Evolutionary conservation across 139 green algal species (phyloP), one percentile per base, ranked within the genome.

Genomic region (Chlorella sp.): DNA sequence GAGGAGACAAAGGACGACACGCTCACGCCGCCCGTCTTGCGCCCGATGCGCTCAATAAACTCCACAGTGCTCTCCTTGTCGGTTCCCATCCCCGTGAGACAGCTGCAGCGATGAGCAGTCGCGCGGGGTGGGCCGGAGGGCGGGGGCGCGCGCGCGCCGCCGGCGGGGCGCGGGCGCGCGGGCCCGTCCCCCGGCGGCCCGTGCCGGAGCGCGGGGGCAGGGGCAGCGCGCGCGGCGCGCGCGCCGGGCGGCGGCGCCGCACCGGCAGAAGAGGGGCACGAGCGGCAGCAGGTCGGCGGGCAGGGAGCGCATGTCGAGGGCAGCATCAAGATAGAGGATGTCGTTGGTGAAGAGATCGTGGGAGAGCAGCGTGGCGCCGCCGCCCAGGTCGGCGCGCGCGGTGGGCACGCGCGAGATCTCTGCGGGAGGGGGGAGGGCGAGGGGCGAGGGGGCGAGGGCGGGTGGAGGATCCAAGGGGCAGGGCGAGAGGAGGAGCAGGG

Each of bases 281-380:
- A 99, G 92, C 29, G 95, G 94, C 78, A 99, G 85, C 59, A 99
- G 91, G 50, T 82, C 12, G 27, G 71, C 59, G 12, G 96, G 94
- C 51, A 99, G 67, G 2, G 74, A 60, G 0, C 77, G 71, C 72
- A 96, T 74, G 71, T 94, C 86, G 31, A 92, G 80, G 4, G 81
- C 75, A 43, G 93, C 75, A 73, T 99, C 96, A n/a, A 94, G 75
- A 84, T 99, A 99, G 51, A 99, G 83, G 51, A 99, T 90, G 71
- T 98, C 91, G 82, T 99, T 99, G 42, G 96, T 99, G 86, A 99
- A 98, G 27, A 99, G 86, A 77, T 99, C 96, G 83, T 99, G 96
- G 5, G 64, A 82, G 25, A 99, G 88, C 67, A 97, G 51, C 2
- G 89, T 97, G 56, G 90, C 84, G 53, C 88, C 92, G 38, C 80